Evolutionary conservation across 2,329 filamentous ascomycete species (phyloP), one percentile per base, ranked within the genome.

Genomic region (Coniochaeta ligniaria): DNA sequence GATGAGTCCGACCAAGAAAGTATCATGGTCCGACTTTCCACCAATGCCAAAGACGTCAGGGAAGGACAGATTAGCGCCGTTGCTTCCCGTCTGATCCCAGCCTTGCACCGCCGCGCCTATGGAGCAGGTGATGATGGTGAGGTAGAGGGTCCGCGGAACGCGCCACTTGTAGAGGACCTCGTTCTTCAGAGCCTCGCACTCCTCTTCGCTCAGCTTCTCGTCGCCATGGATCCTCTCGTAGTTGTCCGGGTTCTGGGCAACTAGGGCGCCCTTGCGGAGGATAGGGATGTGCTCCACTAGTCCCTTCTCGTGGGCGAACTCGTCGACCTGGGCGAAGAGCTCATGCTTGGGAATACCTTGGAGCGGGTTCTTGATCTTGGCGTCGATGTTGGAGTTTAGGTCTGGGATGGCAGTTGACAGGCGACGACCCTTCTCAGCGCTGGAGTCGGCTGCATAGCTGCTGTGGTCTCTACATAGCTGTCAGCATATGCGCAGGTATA

Each of bases 151-250:
- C 67, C 68, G 77, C 0, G 87, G 85, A 36, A 87, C 80, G 62
- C 81, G 79, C 84, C 87, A 90, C 69, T 85, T 87, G 78, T 90
- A 85, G 31, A 82, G 76, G 28, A 81, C 77, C 71, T 91, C 88
- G 63, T 86, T 76, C 41, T 77, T 76, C 16, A 93, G 78, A 12
- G 78, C 79, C 28, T 80, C 75, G 60, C 85, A 81, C 68, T 89
- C 87, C 1, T 77, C 75, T 28, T 86, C 78, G 60, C 79, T 75
- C 2, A 92, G 79, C 12, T 83, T 80, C 57, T 82, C 75, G 59
- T 82, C 75, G 64, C 82, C 80, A 6, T 73, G 75, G 36, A 91
- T 79, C 43, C 80, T 76, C 62, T 90, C 87, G 70, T 78, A 89
- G 31, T 79, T 78, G 9, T 76, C 75, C 0, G 88, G 88, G 65